A percentile compares a stretch with the other conserved stretches of the same genome.
These are phyloP conservation scores for Colletotrichum spinosum DNA, from an alignment of 2,329 filamentous ascomycete genomes.

Conservation along the genomic window DNA sequence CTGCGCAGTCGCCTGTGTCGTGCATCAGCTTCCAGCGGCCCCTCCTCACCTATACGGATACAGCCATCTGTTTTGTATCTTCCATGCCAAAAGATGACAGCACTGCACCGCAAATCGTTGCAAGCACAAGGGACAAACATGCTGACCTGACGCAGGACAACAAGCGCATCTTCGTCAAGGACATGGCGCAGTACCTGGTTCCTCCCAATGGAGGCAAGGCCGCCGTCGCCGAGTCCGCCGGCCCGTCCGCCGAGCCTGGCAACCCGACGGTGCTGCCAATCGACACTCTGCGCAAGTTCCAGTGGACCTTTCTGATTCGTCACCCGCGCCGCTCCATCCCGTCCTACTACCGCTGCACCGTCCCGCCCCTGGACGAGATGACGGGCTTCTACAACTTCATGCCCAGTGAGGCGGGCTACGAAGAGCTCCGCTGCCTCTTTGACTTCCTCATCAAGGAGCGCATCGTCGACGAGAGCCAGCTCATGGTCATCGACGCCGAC, in stretches of 20 bases:
- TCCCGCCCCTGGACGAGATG: constrained; percentile 83
- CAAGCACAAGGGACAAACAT: neutral
- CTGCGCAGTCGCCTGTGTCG: constrained; percentile 18
- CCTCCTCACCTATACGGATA: neutral
- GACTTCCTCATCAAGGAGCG: constrained; percentile 80
- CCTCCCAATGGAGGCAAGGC: constrained; percentile 77
- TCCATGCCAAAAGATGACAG: constrained; percentile 2
- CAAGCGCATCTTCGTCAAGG: constrained; percentile 97
- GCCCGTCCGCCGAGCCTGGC: constrained; percentile 70
- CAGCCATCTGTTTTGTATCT: neutral
- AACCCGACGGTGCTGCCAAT: constrained; percentile 90
- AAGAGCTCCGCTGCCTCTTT: constrained; percentile 87
- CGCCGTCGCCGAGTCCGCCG: constrained; percentile 82
- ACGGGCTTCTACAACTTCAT: constrained; percentile 92
- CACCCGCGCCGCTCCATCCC: constrained; percentile 93
- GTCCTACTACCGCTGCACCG: constrained; percentile 93
- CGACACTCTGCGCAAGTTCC: constrained; percentile 80
- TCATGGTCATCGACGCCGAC: constrained; percentile 93
- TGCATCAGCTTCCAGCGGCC: neutral
- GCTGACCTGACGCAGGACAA: constrained; percentile 62
- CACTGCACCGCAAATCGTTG: neutral
- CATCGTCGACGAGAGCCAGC: constrained; percentile 77
- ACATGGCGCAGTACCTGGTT: constrained; percentile 93
- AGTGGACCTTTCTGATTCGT: constrained; percentile 97
- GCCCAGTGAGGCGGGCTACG: constrained; percentile 89